Evolutionary conservation across 2,329 filamentous ascomycete genomes (phyloP), one percentile per base, ranked within the genome.

Genomic region (Podosphaera fusca): DNA sequence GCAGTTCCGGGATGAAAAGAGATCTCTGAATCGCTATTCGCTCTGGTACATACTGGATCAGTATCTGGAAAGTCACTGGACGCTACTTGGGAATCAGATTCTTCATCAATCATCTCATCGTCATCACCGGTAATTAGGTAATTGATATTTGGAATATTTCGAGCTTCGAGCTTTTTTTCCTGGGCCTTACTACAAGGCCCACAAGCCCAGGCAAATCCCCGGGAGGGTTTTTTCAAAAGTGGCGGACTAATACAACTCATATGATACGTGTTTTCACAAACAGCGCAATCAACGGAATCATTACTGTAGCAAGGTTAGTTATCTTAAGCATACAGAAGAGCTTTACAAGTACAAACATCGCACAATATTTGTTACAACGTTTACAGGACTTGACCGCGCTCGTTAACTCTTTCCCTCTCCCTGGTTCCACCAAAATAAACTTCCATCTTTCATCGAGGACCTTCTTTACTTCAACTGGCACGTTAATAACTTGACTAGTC

Each of bases 131-230:
- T 72, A 33, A 75, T 73, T n/a, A 76, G 70, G 57, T 88, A 87
- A 50, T 79, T 77, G 33, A 85, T 70, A 53, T 82, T 80, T 31
- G 89, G 87, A 0, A 88, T 94, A 67, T 94, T 84, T 58, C 88
- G 82, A 59, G 88, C 87, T 72, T 96, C 89, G 34, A 95, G 74
- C 69, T 86, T 94, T 63, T 86, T 82, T 70, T 96, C 92, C 67
- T 95, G 89, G n/a, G 87, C 89, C 65, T 90, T 83, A 69, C 88
- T 95, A 70, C 92, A 98, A 59, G 90, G 85, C 57, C 87, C 92
- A 69, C 92, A 98, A 35, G 92, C 90, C 92, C 92, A 98, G 3
- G 88, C 92, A 71, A 98, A 98, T 45, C 92, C 92, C 69, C 92
- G 84, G 52, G 90, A 95, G 29, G 92, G 92, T 70, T 98, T 98